phyloP scores from a whole-genome alignment of 148 eudicot genomes.

The Fagopyrum tataricum region DNA sequence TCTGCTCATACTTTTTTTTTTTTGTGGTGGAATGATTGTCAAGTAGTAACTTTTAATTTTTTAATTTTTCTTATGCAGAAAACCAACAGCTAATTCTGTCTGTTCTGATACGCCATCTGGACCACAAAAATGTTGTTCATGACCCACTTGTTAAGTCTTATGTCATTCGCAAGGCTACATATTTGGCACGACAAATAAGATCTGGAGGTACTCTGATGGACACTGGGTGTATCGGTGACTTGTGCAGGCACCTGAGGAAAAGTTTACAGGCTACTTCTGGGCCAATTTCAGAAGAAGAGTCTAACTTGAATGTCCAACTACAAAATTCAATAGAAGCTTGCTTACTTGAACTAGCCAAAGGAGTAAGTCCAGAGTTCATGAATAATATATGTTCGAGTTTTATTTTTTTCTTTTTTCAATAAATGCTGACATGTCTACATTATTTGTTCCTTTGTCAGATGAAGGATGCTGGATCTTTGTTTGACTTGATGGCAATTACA shows the following conservation, averaged over 20 bases:
- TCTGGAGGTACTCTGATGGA: conserved; percentile 47
- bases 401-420: background rate
- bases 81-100: conserved; percentile 56
- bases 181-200: conserved; percentile 78
- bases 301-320: conserved; percentile 52
- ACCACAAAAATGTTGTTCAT: conserved; percentile 82
- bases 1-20: background rate
- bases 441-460: conserved; percentile 29
- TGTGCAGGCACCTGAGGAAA: conserved; percentile 80
- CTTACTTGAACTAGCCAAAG: conserved; percentile 77
- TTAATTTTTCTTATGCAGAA: conserved; percentile 35
- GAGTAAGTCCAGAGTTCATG: conserved; percentile 36
- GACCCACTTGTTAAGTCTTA: conserved; percentile 67
- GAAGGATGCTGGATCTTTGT: conserved; percentile 56
- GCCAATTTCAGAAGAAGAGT: conserved; percentile 52
- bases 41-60: background rate
- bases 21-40: background rate
- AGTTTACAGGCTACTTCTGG: conserved; percentile 74
- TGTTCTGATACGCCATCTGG: conserved; percentile 79
- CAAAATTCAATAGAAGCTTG: conserved; percentile 80
- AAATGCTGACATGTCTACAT: background rate
- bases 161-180: conserved; percentile 65
- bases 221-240: conserved; percentile 71
- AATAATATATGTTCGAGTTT: background rate
- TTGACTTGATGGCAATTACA: conserved; percentile 72